Base-by-base conservation (phyloP, 1,139 yeast genomes). In the Yamadazyma epiphylla region DNA sequence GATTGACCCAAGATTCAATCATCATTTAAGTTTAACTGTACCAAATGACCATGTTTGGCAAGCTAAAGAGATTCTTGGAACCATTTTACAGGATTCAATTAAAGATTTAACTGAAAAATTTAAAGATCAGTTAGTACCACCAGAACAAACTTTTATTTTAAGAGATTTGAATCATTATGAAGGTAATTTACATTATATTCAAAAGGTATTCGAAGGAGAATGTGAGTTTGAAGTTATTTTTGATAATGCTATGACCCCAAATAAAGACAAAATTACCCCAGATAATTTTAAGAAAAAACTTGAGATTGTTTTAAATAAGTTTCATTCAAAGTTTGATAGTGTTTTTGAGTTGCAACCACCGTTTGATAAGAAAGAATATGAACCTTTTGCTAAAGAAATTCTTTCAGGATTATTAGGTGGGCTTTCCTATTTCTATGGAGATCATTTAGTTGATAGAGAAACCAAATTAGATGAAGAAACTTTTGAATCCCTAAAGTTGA, bases 341-440 rank as follows among this genome's bases (percentile, higher is more conserved):
- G 63, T 71, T 13, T 85, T 83, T 48, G 58, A 67, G 17, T 62
- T 87, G 14, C 54, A 60, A 15, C 54, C 70, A 1, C 94, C 94
- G 2, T 84, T 74, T 48, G 53, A 67, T 31, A 50, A 56, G 1
- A 48, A 53, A 9, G 60, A 71, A 36, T 70, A 78, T 48, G 48
- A 57, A 19, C 46, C 49, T 7, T 89, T 91, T 58, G 95, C 89
- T 2, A 69, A 83, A 44, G 91, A 85, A 44, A 63, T 87, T 24
- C 53, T 91, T 12, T 83, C 96, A 0, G 91, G 91, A 29, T 64
- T 91, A 28, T 58, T 87, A 33, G 98, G 97, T 10, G 97, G 97
- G 7, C 70, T 91, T 32, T 85, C 95, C 1, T 89, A 87, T 54
- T 83, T 84, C 47, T 70, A 86, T 47, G 98, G 98, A n/a, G 84